These are phyloP conservation scores for Albizia julibrissin DNA, from an alignment of 306 rosid species.

Conservation along the genomic window DNA sequence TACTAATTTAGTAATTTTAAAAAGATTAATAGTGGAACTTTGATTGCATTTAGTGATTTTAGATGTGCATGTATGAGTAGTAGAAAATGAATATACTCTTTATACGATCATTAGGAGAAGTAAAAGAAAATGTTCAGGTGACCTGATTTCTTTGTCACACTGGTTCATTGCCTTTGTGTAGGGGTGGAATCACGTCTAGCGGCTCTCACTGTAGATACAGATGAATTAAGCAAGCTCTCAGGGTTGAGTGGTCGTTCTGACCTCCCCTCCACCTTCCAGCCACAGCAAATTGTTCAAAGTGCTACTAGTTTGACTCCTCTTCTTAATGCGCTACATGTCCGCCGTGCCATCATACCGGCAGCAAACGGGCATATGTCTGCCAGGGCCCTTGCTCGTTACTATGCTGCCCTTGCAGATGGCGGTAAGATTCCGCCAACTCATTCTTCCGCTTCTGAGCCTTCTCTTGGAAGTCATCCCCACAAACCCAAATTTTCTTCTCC, in stretches of 20 bases:
- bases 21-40: neutral
- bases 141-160: conserved; percentile 23
- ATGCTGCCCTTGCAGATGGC: conserved; percentile 84
- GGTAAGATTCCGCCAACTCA: conserved; percentile 86
- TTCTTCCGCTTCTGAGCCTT: conserved; percentile 65
- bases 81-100: neutral
- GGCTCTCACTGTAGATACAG: conserved; percentile 61
- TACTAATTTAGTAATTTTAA: neutral
- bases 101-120: neutral
- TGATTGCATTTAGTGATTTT: neutral
- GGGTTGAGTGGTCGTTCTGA: conserved; percentile 48
- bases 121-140: conserved; percentile 2
- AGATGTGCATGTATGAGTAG: neutral
- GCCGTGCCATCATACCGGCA: conserved; percentile 92
- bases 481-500: conserved; percentile 65
- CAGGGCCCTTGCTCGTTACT: conserved; percentile 94
- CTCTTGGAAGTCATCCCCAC: conserved; percentile 91
- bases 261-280: conserved; percentile 81
- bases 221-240: conserved; percentile 57
- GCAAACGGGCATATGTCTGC: conserved; percentile 96
- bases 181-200: conserved; percentile 99
- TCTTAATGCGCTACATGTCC: conserved; percentile 71
- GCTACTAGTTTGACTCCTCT: conserved; percentile 53
- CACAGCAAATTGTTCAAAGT: conserved; percentile 50
- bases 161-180: conserved; percentile 31